Percentiles rank a stretch among this genome's conserved stretches.
Evolutionary conservation across 192 early-diverging fungal genomes (phyloP).

Genomic region (Umbelopsis sp.): DNA sequence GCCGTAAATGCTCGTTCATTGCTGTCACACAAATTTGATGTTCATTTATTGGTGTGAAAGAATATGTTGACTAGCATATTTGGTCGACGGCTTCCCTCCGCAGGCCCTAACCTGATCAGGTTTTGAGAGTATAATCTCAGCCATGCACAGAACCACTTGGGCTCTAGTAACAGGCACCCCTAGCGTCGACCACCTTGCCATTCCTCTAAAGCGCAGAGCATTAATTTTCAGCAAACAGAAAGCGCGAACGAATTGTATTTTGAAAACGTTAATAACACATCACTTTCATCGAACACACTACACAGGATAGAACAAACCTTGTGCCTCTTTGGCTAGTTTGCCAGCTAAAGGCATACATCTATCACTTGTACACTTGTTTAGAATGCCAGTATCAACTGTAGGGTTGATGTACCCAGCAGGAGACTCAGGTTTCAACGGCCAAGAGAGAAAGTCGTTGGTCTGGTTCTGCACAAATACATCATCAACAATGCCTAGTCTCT

Average conservation of each 20-base stretch:
- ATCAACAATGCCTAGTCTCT: constrained; percentile 59
- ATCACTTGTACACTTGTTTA: constrained; percentile 19
- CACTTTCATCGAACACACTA: background rate
- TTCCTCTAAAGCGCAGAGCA: background rate
- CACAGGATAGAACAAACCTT: background rate
- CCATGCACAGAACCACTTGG: constrained; percentile 20
- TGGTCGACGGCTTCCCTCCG: constrained; percentile 47
- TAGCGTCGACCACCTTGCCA: constrained; percentile 36
- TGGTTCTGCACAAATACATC: constrained; percentile 56
- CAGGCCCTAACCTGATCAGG: constrained; percentile 56
- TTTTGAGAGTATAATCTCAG: constrained; percentile 52
- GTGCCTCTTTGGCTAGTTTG: background rate
- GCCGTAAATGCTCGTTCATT: no score
- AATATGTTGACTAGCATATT: background rate
- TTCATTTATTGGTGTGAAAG: background rate
- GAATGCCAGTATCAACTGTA: constrained; percentile 42
- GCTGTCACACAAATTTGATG: background rate
- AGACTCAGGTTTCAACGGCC: constrained; percentile 32
- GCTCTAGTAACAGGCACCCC: constrained; percentile 34
- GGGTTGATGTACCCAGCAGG: constrained; percentile 30
- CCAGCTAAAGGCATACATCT: background rate
- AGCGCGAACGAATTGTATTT: background rate
- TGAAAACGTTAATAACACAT: background rate
- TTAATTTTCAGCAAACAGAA: background rate
- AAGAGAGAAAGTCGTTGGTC: constrained; percentile 62